Evolutionary conservation across 352 stramenopile genomes (phyloP), one percentile per base, ranked within the genome.

Genomic region (Pythium folliculosum): DNA sequence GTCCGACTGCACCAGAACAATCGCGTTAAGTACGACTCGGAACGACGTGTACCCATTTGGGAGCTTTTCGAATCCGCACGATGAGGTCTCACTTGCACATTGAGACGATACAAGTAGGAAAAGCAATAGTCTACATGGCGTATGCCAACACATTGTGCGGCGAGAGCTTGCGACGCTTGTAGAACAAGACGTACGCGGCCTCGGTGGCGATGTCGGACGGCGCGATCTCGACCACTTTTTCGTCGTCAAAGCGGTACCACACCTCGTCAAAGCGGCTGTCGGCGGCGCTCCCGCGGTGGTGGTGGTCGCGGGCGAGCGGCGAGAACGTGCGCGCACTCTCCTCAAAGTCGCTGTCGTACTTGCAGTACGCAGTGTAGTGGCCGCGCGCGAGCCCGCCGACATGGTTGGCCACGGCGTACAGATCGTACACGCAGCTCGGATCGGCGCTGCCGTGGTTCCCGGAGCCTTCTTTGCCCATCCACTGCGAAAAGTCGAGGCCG

Each of bases 321-420:
- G 63, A 62, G 52, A 95, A 91, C 23, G 91, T 67, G 9, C 60
- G 44, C 6, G 80, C 77, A 67, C 76, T 90, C 44, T 92, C 81
- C 17, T 78, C 76, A 49, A 89, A 90, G 40, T 89, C 77, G 16
- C 60, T 53, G 65, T 95, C 87, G 52, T 94, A 94, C 6, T 84
- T 78, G 40, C 84, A 92, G 62, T 81, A 91, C 3, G 87, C 85
- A 17, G 87, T 95, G 80, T 99, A 99, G 69, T 99, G 97, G 6
- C 97, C 97, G 44, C 90, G 89, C 3, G 94, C 95, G 10, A 99
- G 80, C 0, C 90, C 92, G 30, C 97, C 97, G 58, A 98, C 92
- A 65, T 99, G 97, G 80, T 99, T 98, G n/a, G 97, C 93, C 9
- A 99, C 96, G 21, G 91, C 96, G 68, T 99, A 99, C 27, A 99